Evolutionary conservation across 192 early-diverging fungal genomes (phyloP), one percentile per base, ranked within the genome.

Genomic region (Backusella liffmaniae): DNA sequence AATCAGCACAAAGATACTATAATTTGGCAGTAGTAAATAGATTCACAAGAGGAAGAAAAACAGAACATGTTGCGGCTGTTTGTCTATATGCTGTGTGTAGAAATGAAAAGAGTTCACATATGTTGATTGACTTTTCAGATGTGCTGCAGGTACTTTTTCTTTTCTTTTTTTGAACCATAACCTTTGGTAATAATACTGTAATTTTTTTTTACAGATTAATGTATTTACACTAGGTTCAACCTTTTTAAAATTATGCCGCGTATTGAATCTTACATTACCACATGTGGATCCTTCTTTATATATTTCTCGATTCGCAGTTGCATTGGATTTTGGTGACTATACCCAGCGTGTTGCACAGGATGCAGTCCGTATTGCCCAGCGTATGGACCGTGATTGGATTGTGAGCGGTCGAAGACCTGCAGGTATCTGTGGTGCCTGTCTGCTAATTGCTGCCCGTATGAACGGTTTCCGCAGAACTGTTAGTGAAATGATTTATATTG

Each of bases 71-170:
- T 26, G 92, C 91, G 0, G 92, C 95, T 1, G 93, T 92, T 6
- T 99, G 96, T 79, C 89, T 97, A 5, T 99, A 99, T 73, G 94
- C 96, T 76, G 92, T 93, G 34, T 96, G 94, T 75, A 88, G 97
- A 35, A 86, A 78, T n/a, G 92, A 97, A 76, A 94, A 93, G 75
- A 93, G 88, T 6, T 88, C 91, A 10, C 91, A 94, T 75, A 96
- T 99, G 95, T 85, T 99, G 53, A 99, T 99, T 56, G 97, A 99
- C 75, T 98, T 99, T 74, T 89, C 96, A 1, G 97, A 98, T 75
- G 82, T 94, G 4, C 78, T 97, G 53, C 88, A 91, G 72, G 92
- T 91, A 83, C 0, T 18, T 18, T 46, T 46, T 21, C 6, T 39
- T 39, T 39, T 39, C 1, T n/a, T n/a, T 0, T 49, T n/a, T 18